Conservation (phyloP, 352 stramenopile genomes). For the Phytophthora hibernalis region DNA sequence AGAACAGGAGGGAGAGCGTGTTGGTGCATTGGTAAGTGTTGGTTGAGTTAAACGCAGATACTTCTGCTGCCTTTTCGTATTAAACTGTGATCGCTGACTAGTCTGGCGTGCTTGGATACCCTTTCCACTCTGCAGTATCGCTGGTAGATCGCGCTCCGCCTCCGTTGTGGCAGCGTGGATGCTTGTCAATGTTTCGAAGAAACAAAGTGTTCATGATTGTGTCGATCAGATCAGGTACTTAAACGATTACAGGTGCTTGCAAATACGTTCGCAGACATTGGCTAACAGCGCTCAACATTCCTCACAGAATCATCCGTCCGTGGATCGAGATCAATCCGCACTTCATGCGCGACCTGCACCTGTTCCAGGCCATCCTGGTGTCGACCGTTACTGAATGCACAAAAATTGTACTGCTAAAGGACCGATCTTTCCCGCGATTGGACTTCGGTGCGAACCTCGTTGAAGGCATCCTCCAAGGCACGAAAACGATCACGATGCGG, state of each 20-base stretch:
- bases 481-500: conserved; percentile 77
- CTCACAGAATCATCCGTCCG: conserved; percentile 55
- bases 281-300: conserved; percentile 6
- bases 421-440: conserved; percentile 41
- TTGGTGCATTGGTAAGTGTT: conserved; percentile 72
- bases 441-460: conserved; percentile 68
- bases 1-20: conserved; percentile 48
- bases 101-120: not conserved
- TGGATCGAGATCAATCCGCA: conserved; percentile 77
- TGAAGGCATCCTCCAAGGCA: conserved; percentile 41
- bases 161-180: conserved; percentile 67
- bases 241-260: too few relatives aligned
- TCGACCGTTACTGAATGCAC: conserved; percentile 15
- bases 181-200: conserved; percentile 32
- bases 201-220: conserved; percentile 39
- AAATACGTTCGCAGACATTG: too few relatives aligned
- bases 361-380: conserved; percentile 43
- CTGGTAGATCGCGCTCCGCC: conserved; percentile 66
- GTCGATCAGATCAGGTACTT: conserved; percentile 54
- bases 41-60: not conserved
- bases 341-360: conserved; percentile 58
- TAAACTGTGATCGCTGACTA: too few relatives aligned
- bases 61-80: not conserved
- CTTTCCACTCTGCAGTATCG: conserved; percentile 44
- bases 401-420: conserved; percentile 24